Evolutionary conservation across 2,329 filamentous ascomycete genomes (phyloP).

Genomic region (Polytolypa hystricis): DNA sequence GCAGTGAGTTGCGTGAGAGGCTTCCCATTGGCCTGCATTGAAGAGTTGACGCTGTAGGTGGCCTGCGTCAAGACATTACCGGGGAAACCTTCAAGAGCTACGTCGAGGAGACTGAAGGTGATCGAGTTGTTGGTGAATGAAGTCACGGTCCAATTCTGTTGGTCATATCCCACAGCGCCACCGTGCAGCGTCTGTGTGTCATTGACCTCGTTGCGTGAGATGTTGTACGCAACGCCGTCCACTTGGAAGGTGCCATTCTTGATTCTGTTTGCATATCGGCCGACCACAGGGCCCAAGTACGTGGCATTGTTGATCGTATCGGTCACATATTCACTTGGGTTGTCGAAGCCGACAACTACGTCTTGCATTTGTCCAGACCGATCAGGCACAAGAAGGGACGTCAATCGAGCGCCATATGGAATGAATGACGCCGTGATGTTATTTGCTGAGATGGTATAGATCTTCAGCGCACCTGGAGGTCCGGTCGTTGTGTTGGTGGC

Average conservation of each 20-base stretch:
- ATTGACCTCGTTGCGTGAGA: constrained; percentile 41
- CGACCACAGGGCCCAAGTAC: constrained; percentile 38
- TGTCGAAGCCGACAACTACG: constrained; percentile 41
- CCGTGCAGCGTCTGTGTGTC: constrained; percentile 45
- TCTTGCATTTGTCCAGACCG: constrained; percentile 39
- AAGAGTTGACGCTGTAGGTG: constrained; percentile 33
- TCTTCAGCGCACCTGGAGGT: constrained; percentile 25
- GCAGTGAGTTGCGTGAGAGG: constrained; percentile 32
- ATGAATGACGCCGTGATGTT: constrained; percentile 40
- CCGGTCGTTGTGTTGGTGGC: constrained; percentile 2
- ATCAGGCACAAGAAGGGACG: constrained; percentile 39
- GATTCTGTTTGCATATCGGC: constrained; percentile 45
- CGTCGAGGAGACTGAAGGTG: constrained; percentile 37
- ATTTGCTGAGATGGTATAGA: constrained; percentile 35
- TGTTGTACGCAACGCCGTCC: constrained; percentile 36
- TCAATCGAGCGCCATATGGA: constrained; percentile 38
- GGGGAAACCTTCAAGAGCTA: constrained; percentile 34
- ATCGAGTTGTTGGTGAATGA: constrained; percentile 29
- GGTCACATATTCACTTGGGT: constrained; percentile 32
- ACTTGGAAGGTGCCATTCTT: constrained; percentile 46
- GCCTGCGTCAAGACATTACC: constrained; percentile 38
- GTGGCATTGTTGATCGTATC: constrained; percentile 38
- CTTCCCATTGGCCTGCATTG: constrained; percentile 22
- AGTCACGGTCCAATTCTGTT: constrained; percentile 40
- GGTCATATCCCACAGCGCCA: constrained; percentile 37